Conservation (phyloP, 108 stramenopile genomes). For the Cylindrotheca closterium region DNA sequence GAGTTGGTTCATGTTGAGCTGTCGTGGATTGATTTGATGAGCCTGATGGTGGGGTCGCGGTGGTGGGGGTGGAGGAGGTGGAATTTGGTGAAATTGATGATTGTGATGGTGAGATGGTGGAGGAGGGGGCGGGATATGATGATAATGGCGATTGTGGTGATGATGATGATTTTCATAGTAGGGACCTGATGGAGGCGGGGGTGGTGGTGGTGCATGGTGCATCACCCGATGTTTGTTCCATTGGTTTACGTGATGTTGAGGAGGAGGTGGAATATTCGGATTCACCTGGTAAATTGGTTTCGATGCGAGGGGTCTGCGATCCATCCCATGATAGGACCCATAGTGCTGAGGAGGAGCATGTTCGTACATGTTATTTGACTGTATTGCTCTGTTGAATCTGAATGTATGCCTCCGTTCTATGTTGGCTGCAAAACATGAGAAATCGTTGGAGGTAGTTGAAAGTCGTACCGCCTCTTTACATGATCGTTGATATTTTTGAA, state of each 20-base stretch:
- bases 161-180: neutral
- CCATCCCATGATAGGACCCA: neutral
- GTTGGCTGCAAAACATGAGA: neutral
- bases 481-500: too few species aligned
- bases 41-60: too few species aligned
- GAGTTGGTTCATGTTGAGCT: too few species aligned
- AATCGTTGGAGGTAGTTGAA: neutral
- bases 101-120: too few species aligned
- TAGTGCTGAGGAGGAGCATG: neutral
- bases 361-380: neutral
- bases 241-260: neutral
- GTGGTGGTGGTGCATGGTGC: slow-evolving; percentile 1
- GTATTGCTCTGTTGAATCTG: too few species aligned
- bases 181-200: slow-evolving; percentile 7
- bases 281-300: slow-evolving; percentile 3
- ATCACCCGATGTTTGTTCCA: slow-evolving; percentile 3
- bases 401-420: too few species aligned
- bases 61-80: too few species aligned
- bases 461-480: too few species aligned
- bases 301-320: slow-evolving; percentile 1
- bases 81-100: too few species aligned
- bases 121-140: too few species aligned
- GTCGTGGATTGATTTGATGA: too few species aligned
- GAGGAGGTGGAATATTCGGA: neutral
- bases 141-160: neutral